phyloP scores from a whole-genome alignment of 208 protist species.

The Endotrypanum monterogeii region DNA sequence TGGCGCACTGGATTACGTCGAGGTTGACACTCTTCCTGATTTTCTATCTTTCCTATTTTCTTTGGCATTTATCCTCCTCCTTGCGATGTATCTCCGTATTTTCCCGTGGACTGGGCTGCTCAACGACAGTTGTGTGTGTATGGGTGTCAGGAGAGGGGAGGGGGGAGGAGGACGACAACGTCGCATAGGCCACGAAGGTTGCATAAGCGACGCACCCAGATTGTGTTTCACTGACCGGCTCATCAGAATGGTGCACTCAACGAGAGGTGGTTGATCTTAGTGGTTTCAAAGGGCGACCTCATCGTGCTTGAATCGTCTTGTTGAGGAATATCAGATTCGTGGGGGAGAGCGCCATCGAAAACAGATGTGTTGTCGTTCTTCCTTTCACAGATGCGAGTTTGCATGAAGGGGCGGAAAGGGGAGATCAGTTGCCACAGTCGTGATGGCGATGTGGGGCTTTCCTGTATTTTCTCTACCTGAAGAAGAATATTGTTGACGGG shows the following conservation, averaged over 20 bases:
- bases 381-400: neutral
- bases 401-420: slow-evolving; percentile 14
- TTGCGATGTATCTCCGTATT: slow-evolving; percentile 18
- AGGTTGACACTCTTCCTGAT: neutral
- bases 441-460: neutral
- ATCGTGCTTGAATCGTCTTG: neutral
- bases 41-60: neutral
- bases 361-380: slow-evolving; percentile 12
- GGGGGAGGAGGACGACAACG: neutral
- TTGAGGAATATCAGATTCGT: neutral
- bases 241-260: slow-evolving; percentile 22
- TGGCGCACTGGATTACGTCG: neutral
- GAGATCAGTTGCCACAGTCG: slow-evolving; percentile 25
- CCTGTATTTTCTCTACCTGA: neutral
- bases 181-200: neutral
- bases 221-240: slow-evolving; percentile 23
- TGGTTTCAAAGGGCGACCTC: slow-evolving; percentile 2
- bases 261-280: neutral
- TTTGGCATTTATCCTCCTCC: too few relatives aligned
- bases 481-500: slow-evolving; percentile 15
- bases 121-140: neutral
- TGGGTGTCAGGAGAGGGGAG: neutral
- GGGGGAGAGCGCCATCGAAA: slow-evolving; percentile 9
- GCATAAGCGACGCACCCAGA: neutral
- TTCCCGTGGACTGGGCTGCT: neutral